phyloP scores from a whole-genome alignment of 257 asterid genomes.

The Solanum paucissectum region DNA sequence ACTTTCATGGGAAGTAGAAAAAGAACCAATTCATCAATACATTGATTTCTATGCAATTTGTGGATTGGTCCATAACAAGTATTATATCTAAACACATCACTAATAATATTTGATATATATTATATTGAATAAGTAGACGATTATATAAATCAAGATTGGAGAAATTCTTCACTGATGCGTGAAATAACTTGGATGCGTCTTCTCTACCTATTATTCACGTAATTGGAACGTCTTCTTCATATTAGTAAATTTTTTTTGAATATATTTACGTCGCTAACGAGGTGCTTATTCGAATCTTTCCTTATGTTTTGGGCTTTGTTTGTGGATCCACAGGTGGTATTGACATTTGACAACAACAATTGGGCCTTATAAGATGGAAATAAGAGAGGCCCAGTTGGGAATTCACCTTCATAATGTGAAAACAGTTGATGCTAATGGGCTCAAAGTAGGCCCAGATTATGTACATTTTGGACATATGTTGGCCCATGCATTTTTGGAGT shows the following conservation, averaged over 20 bases:
- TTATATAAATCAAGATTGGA: neutral
- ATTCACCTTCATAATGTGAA: slow-evolving; percentile 7
- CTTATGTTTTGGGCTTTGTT: neutral
- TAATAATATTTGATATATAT: no score
- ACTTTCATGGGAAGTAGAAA: neutral
- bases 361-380: slow-evolving; percentile 2
- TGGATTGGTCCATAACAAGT: neutral
- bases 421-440: slow-evolving; percentile 23
- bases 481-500: slow-evolving; percentile 17
- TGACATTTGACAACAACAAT: slow-evolving; percentile 10
- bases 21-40: neutral
- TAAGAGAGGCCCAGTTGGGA: slow-evolving; percentile 16
- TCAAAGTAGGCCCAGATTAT: slow-evolving; percentile 12
- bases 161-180: neutral
- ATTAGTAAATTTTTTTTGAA: neutral
- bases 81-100: no score
- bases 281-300: neutral
- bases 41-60: neutral
- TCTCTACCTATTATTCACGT: neutral
- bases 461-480: slow-evolving; percentile 26
- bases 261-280: neutral
- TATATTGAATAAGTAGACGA: no score
- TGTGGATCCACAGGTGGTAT: slow-evolving; percentile 12
- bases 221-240: neutral
- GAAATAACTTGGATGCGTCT: neutral